A percentile compares a stretch with the other conserved stretches of the same genome.
Conservation (phyloP, 768 basidiomycete genomes). For the Mycena maculata region DNA sequence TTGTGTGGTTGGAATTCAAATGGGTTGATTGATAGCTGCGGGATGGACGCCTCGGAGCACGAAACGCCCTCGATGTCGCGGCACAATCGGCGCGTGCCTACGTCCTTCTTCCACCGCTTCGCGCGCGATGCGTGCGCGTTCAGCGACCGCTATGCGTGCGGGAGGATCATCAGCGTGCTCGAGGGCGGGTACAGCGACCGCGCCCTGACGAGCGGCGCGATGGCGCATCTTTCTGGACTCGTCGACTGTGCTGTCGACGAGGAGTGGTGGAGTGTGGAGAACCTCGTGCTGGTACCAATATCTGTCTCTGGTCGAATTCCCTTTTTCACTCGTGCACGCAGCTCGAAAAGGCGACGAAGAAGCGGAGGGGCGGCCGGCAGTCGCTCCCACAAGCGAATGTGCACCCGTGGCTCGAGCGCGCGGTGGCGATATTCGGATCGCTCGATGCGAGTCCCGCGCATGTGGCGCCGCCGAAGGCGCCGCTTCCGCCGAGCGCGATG, state of each 20-base stretch:
- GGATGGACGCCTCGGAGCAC: constrained; percentile 95
- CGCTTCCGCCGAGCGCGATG: constrained; percentile 52
- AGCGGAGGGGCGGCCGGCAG: constrained; percentile 62
- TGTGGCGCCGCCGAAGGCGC: constrained; percentile 36
- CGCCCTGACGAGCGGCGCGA: constrained; percentile 83
- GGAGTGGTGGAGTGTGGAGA: constrained; percentile 74
- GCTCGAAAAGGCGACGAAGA: constrained; percentile 71
- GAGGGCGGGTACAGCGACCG: constrained; percentile 97
- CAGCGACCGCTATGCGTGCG: constrained; percentile 71
- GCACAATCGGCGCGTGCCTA: constrained; percentile 89
- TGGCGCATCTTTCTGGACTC: constrained; percentile 85
- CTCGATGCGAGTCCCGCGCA: constrained; percentile 50
- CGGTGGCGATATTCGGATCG: constrained; percentile 59
- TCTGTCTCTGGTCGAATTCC: neutral
- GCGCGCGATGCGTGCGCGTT: constrained; percentile 76
- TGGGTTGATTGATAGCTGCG: constrained; percentile 68
- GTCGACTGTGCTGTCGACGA: constrained; percentile 48
- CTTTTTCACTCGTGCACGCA: constrained; percentile 40
- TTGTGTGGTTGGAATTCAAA: neutral
- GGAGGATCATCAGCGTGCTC: constrained; percentile 86
- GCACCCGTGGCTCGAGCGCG: constrained; percentile 71
- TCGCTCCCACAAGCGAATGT: constrained; percentile 48
- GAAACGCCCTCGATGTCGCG: constrained; percentile 93
- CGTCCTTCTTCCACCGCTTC: constrained; percentile 87
- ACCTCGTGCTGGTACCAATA: constrained; percentile 65